Percentiles rank a stretch among this genome's conserved stretches.
phyloP scores from a whole-genome alignment of 1,284 basidiomycete species.

The Trametes versicolor region DNA sequence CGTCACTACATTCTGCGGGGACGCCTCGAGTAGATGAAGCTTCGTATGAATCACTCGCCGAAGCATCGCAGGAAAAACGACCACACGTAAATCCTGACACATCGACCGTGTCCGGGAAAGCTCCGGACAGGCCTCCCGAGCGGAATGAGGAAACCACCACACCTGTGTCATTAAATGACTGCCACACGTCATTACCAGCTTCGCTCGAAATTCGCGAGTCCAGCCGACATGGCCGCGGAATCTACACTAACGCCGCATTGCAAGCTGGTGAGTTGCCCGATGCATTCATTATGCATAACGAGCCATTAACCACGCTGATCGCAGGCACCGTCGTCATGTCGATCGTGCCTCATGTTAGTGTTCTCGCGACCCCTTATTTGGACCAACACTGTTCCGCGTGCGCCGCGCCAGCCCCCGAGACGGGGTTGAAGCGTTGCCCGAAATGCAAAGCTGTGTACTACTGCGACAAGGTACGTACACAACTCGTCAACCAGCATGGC shows the following conservation, averaged over 20 bases:
- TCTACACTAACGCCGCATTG: constrained; percentile 46
- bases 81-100: not conserved
- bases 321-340: constrained; percentile 70
- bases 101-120: not conserved
- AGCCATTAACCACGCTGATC: constrained; percentile 10
- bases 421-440: constrained; percentile 72
- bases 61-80: not conserved
- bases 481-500: not conserved
- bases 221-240: constrained; percentile 39
- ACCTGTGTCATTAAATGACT: constrained; percentile 22
- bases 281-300: not conserved
- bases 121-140: not conserved
- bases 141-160: constrained; percentile 13
- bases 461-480: constrained; percentile 66
- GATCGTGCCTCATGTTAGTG: constrained; percentile 67
- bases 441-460: constrained; percentile 77
- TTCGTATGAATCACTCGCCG: not conserved
- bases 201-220: constrained; percentile 36
- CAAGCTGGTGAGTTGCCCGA: constrained; percentile 49
- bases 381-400: constrained; percentile 76
- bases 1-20: not conserved
- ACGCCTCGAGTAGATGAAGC: not conserved
- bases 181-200: constrained; percentile 38
- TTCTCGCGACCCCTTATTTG: constrained; percentile 74
- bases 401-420: constrained; percentile 48